Evolutionary conservation across 192 early-diverging fungal species (phyloP), one percentile per base, ranked within the genome.

Genomic region (Glomus cerebriforme): DNA sequence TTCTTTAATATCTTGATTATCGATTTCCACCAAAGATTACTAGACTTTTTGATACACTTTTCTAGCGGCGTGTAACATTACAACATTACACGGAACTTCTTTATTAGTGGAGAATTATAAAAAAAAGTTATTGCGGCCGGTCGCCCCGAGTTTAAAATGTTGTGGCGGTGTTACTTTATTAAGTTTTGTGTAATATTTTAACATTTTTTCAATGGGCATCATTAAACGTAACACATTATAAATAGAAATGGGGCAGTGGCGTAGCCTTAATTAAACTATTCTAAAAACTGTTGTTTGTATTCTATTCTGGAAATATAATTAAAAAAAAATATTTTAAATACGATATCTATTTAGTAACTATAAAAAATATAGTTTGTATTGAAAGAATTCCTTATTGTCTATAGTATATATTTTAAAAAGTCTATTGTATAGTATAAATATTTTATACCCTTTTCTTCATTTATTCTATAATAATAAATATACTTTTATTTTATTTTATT

Each of bases 221-320:
- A 63, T 63, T 13, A 39, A 63, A 29, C 22, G 62, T 63, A 29
- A 63, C 62, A 63, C 47, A 63, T 63, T 27, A 29, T 29, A 63
- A 29, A 29, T 63, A 63, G 29, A 63, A 62, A 63, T 29, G 22
- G 24, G 24, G 62, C 29, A 63, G 22, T 63, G 24, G 62, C 29
- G 24, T 24, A 29, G 29, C 26, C 6, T 63, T 63, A 24, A 13
- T 63, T 63, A 63, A 29, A 63, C 62, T 63, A 63, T 63, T 29
- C 62, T 63, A 63, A 63, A 63, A 63, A 63, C 6, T 63, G 62
- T 63, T 63, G 62, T 63, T 63, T 63, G 62, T 63, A 63, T 63
- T 63, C 29, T 63, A 63, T 63, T 63, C 62, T 13, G 62, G 62
- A 63, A 63, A 29, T 29, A 63, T 63, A 29, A 26, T 63, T 63